Percentiles rank a stretch among this genome's conserved stretches.
Conservation (phyloP, 2,329 filamentous ascomycete species). For the Alternaria viburni region DNA sequence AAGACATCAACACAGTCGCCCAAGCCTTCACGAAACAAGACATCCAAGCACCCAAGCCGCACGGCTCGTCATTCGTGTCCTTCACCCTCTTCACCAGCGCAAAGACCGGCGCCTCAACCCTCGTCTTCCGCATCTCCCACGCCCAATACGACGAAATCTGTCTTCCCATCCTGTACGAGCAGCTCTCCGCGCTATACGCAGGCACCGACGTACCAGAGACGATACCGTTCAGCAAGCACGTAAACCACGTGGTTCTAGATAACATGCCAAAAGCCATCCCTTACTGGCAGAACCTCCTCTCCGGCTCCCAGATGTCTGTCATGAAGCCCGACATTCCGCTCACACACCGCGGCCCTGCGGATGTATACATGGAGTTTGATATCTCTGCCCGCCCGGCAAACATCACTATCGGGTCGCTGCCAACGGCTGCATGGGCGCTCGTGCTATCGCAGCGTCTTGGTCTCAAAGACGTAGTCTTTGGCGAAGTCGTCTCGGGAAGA, state of each 20-base stretch:
- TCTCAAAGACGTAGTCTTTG: slow-evolving; percentile 66
- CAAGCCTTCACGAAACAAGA: slow-evolving; percentile 63
- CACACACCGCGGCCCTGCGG: slow-evolving; percentile 33
- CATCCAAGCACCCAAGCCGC: slow-evolving; percentile 61
- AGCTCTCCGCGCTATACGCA: slow-evolving; percentile 63
- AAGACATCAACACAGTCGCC: slow-evolving; percentile 59
- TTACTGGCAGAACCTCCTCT: slow-evolving; percentile 68
- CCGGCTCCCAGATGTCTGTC: slow-evolving; percentile 58
- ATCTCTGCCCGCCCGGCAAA: slow-evolving; percentile 56
- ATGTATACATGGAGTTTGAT: slow-evolving; percentile 43
- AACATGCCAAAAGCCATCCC: slow-evolving; percentile 57
- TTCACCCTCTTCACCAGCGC: slow-evolving; percentile 63
- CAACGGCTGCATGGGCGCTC: slow-evolving; percentile 71
- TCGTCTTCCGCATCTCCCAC: slow-evolving; percentile 69
- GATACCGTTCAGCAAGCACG: slow-evolving; percentile 56
- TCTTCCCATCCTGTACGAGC: slow-evolving; percentile 65
- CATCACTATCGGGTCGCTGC: slow-evolving; percentile 68
- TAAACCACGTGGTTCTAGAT: slow-evolving; percentile 49
- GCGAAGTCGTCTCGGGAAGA: slow-evolving; percentile 70
- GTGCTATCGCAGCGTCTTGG: slow-evolving; percentile 63
- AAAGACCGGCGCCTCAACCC: slow-evolving; percentile 57
- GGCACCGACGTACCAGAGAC: slow-evolving; percentile 36
- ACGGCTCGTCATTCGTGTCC: slow-evolving; percentile 57
- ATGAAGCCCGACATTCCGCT: slow-evolving; percentile 43
- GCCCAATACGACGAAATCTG: slow-evolving; percentile 74